phyloP scores from a whole-genome alignment of 1,139 yeast species.

The Candida buenavistaensis region DNA sequence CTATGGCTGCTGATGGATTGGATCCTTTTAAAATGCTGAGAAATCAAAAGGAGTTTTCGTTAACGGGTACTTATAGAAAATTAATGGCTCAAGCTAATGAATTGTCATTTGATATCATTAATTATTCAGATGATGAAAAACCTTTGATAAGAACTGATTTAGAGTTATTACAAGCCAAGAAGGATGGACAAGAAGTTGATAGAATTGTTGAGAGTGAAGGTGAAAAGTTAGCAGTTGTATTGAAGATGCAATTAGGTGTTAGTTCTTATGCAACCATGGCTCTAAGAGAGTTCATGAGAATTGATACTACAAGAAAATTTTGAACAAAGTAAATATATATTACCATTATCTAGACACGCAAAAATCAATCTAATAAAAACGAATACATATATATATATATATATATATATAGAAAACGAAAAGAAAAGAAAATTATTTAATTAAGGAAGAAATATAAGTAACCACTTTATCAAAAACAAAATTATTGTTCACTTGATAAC shows the following conservation, averaged over 20 bases:
- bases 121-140: slow-evolving; percentile 61
- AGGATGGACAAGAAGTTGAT: slow-evolving; percentile 24
- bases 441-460: slow-evolving; percentile 3
- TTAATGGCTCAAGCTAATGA: slow-evolving; percentile 67
- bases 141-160: slow-evolving; percentile 81
- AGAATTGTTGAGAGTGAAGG: slow-evolving; percentile 37
- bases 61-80: slow-evolving; percentile 86
- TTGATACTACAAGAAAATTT: slow-evolving; percentile 62
- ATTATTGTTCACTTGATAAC: slow-evolving; percentile 36
- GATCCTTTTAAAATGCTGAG: slow-evolving; percentile 86
- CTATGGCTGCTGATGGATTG: slow-evolving; percentile 79
- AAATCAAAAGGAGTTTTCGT: slow-evolving; percentile 81
- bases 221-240: slow-evolving; percentile 63
- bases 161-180: slow-evolving; percentile 56
- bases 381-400: neutral
- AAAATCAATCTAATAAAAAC: neutral
- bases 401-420: too few relatives aligned
- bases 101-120: slow-evolving; percentile 63
- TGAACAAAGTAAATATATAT: too few relatives aligned
- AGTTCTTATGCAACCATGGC: slow-evolving; percentile 99
- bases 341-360: too few relatives aligned
- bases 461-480: slow-evolving; percentile 8
- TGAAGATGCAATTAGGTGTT: slow-evolving; percentile 77
- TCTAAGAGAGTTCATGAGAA: slow-evolving; percentile 83
- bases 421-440: slow-evolving; percentile 6